These are phyloP conservation scores for Aspergillus fijiensis DNA, from an alignment of 2,329 filamentous ascomycete species.

Conservation along the genomic window DNA sequence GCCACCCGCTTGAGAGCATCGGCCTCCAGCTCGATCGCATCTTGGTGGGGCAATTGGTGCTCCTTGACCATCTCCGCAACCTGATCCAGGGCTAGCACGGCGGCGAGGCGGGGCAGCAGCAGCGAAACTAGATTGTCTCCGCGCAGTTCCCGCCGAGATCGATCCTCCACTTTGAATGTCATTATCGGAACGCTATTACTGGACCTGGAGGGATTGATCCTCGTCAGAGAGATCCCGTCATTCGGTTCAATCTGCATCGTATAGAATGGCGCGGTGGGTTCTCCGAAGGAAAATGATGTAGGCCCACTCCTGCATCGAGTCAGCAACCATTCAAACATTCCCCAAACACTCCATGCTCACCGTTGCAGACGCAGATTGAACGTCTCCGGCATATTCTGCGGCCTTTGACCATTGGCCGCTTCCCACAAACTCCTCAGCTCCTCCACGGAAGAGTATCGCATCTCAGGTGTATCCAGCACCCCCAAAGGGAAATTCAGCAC, in stretches of 20 bases:
- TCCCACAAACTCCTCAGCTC: slow-evolving; percentile 47
- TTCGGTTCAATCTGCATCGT: slow-evolving; percentile 44
- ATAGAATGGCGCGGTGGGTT: slow-evolving; percentile 45
- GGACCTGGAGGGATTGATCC: slow-evolving; percentile 42
- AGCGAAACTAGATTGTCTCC: slow-evolving; percentile 46
- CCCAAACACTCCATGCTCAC: slow-evolving; percentile 27
- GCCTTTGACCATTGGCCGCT: slow-evolving; percentile 46
- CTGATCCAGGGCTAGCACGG: slow-evolving; percentile 50
- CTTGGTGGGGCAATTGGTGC: slow-evolving; percentile 41
- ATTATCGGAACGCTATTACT: slow-evolving; percentile 46
- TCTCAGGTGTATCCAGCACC: slow-evolving; percentile 33
- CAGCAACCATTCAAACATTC: slow-evolving; percentile 8
- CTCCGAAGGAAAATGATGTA: slow-evolving; percentile 46
- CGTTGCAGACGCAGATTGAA: slow-evolving; percentile 45
- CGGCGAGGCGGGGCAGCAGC: slow-evolving; percentile 51
- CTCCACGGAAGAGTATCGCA: slow-evolving; percentile 39
- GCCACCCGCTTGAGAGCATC: slow-evolving; percentile 47
- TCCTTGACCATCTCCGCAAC: slow-evolving; percentile 41
- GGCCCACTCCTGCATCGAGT: slow-evolving; percentile 35
- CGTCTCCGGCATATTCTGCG: slow-evolving; percentile 29
- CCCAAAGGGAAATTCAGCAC: slow-evolving; percentile 43
- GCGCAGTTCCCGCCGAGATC: slow-evolving; percentile 37
- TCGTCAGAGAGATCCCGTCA: slow-evolving; percentile 43
- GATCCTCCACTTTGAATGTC: slow-evolving; percentile 42
- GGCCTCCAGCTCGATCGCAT: slow-evolving; percentile 44